Percentiles rank a stretch among this genome's conserved stretches.
Conservation (phyloP, 108 stramenopile species). For the Nitzschia sp. region DNA sequence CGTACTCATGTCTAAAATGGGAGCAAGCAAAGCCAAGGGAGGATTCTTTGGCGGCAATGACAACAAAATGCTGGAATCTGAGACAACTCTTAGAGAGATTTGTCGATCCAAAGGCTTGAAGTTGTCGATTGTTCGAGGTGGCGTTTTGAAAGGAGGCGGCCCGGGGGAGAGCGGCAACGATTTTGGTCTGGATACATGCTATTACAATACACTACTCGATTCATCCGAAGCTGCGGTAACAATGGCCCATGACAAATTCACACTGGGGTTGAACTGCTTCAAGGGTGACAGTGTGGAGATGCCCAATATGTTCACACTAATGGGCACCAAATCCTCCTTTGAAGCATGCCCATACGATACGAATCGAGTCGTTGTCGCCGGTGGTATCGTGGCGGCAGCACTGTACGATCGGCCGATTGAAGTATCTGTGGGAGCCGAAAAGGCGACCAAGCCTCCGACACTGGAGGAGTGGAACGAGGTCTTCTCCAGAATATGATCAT, state of each 20-base stretch:
- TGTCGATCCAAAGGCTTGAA: slow-evolving; percentile 24
- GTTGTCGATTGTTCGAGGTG: slow-evolving; percentile 55
- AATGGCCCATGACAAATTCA: slow-evolving; percentile 38
- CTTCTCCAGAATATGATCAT: not conserved
- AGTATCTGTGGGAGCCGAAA: slow-evolving; percentile 23
- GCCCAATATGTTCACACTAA: slow-evolving; percentile 30
- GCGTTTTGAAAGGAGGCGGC: slow-evolving; percentile 46
- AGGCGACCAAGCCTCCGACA: slow-evolving; percentile 3
- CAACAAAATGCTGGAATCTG: slow-evolving; percentile 18
- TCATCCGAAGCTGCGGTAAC: slow-evolving; percentile 24
- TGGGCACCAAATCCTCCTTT: slow-evolving; percentile 28
- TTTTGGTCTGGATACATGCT: slow-evolving; percentile 21
- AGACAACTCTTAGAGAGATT: slow-evolving; percentile 9
- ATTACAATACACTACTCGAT: slow-evolving; percentile 36
- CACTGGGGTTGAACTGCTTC: slow-evolving; percentile 22
- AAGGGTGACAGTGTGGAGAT: slow-evolving; percentile 24
- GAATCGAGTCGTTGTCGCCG: slow-evolving; percentile 30
- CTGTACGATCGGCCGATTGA: slow-evolving; percentile 16
- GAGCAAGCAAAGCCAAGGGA: slow-evolving; percentile 17
- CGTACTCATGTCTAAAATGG: slow-evolving; percentile 35
- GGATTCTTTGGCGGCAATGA: slow-evolving; percentile 25
- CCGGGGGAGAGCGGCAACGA: slow-evolving; percentile 32
- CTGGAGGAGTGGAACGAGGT: slow-evolving; percentile 16
- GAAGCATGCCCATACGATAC: slow-evolving; percentile 24
- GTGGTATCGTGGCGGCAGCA: slow-evolving; percentile 19